Evolutionary conservation across 495 filamentous ascomycete genomes (phyloP).

Genomic region (Penicillium angulare): DNA sequence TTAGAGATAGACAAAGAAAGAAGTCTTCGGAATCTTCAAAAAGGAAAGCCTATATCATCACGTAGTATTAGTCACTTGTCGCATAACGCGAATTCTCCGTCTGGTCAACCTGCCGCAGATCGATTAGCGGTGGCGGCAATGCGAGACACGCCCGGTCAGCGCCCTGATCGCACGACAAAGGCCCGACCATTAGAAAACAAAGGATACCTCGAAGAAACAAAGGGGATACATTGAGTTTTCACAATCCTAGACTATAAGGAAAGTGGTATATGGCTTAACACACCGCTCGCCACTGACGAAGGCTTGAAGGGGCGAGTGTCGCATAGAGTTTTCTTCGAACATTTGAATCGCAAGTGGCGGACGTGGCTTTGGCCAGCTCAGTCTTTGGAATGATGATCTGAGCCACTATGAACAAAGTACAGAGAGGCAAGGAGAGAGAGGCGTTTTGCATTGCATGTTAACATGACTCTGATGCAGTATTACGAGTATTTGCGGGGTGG

Average conservation of each 20-base stretch:
- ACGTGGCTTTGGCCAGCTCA: conserved; percentile 5
- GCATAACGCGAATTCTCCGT: neutral
- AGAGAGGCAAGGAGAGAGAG: neutral
- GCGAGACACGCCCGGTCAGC: conserved; percentile 20
- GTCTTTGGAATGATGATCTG: neutral
- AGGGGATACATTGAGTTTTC: conserved; percentile 4
- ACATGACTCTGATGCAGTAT: neutral
- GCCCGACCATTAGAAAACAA: conserved; percentile 1
- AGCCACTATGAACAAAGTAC: neutral
- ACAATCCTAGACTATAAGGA: neutral
- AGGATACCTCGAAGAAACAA: conserved; percentile 18
- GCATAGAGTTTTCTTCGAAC: neutral
- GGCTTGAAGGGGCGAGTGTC: neutral
- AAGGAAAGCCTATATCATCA: neutral
- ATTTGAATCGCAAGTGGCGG: neutral
- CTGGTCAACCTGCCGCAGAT: conserved; percentile 5
- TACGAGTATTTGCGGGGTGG: neutral
- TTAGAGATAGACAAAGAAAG: too few relatives aligned
- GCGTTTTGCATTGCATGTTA: neutral
- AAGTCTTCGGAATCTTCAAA: too few relatives aligned
- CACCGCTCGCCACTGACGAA: conserved; percentile 1
- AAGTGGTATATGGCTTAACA: neutral
- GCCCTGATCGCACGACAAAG: neutral
- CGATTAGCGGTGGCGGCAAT: conserved; percentile 23
- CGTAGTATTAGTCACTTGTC: neutral